Percentiles rank a stretch among this genome's conserved stretches.
Evolutionary conservation across 352 stramenopile species (phyloP).

Genomic region (Phytopythium mirpurense): DNA sequence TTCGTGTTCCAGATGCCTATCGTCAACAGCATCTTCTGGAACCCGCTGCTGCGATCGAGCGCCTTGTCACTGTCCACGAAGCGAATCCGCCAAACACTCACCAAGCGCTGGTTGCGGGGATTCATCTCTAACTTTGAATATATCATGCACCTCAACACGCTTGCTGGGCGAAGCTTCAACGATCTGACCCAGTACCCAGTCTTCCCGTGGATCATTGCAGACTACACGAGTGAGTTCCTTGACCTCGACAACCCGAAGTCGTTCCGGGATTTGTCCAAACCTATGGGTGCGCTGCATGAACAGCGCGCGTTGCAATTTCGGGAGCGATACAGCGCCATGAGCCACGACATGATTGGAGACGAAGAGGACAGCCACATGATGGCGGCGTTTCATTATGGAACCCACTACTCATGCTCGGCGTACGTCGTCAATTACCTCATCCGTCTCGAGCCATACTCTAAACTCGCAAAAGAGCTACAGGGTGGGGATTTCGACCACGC

Average conservation of each 20-base stretch:
- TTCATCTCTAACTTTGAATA: slow-evolving; percentile 93
- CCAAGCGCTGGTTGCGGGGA: slow-evolving; percentile 67
- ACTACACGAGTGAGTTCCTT: slow-evolving; percentile 86
- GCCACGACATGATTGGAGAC: slow-evolving; percentile 29
- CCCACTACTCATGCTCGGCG: slow-evolving; percentile 95
- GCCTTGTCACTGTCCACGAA: slow-evolving; percentile 62
- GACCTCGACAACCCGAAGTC: slow-evolving; percentile 73
- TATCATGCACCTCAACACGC: slow-evolving; percentile 94
- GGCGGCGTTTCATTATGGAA: slow-evolving; percentile 95
- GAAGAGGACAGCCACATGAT: slow-evolving; percentile 20
- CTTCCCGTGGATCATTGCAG: slow-evolving; percentile 94
- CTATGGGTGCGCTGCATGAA: slow-evolving; percentile 91
- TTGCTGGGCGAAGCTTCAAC: slow-evolving; percentile 95
- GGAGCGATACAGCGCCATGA: slow-evolving; percentile 77
- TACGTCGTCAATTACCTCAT: slow-evolving; percentile 98
- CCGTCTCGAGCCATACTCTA: slow-evolving; percentile 87
- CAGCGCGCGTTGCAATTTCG: slow-evolving; percentile 79
- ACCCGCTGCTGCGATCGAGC: slow-evolving; percentile 53
- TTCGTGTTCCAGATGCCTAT: slow-evolving; percentile 76
- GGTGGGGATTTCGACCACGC: slow-evolving; percentile 91
- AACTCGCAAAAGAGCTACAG: slow-evolving; percentile 58
- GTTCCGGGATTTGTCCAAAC: slow-evolving; percentile 92
- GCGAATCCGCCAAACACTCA: slow-evolving; percentile 57
- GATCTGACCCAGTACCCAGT: slow-evolving; percentile 98
- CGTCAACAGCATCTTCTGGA: slow-evolving; percentile 81